phyloP scores from a whole-genome alignment of 2,329 filamentous ascomycete genomes.

The Rhynchosporium secalis region DNA sequence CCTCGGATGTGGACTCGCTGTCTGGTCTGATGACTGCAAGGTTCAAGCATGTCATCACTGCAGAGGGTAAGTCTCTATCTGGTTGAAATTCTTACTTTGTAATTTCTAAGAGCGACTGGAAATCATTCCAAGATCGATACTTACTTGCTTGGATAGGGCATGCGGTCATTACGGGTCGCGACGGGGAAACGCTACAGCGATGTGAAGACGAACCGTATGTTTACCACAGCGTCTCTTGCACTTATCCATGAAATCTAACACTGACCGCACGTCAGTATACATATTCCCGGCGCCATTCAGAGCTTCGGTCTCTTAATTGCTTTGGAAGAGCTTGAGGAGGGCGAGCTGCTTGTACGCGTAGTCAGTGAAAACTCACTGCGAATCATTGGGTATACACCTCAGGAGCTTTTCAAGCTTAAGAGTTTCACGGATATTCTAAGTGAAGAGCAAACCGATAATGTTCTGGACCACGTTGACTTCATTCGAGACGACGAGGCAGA shows the following conservation, averaged over 20 bases:
- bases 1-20: slow-evolving; percentile 16
- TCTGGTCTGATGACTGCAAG: slow-evolving; percentile 61
- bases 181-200: slow-evolving; percentile 68
- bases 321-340: slow-evolving; percentile 68
- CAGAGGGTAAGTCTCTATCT: slow-evolving; percentile 50
- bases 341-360: slow-evolving; percentile 67
- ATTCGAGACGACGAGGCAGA: slow-evolving; percentile 81
- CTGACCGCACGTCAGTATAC: slow-evolving; percentile 52
- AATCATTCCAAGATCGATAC: not conserved
- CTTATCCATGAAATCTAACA: not conserved
- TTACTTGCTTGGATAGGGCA: slow-evolving; percentile 49
- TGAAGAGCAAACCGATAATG: slow-evolving; percentile 79
- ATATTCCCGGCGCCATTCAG: slow-evolving; percentile 80
- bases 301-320: slow-evolving; percentile 77
- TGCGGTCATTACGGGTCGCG: slow-evolving; percentile 76
- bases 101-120: too few species aligned
- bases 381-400: slow-evolving; percentile 75
- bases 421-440: slow-evolving; percentile 83
- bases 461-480: slow-evolving; percentile 86
- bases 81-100: not conserved
- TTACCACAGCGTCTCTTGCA: too few species aligned
- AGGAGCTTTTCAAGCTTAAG: slow-evolving; percentile 69
- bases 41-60: slow-evolving; percentile 75
- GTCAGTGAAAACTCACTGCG: slow-evolving; percentile 78
- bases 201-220: slow-evolving; percentile 79